Conservation (phyloP, 1,284 basidiomycete species). For the Puccinia novopanici region DNA sequence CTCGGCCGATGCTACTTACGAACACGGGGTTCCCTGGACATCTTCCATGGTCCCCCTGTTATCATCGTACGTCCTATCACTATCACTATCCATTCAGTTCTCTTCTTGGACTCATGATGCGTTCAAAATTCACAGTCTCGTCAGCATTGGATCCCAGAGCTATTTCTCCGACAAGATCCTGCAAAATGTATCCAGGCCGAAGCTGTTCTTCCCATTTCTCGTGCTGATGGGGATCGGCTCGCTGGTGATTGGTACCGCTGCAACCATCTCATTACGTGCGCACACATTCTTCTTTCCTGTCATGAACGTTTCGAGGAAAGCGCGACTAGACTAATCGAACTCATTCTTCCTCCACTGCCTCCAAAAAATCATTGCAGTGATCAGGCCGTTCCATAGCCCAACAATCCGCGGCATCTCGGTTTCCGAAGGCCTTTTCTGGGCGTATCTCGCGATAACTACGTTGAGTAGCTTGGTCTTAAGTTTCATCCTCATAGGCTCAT, state of each 20-base stretch:
- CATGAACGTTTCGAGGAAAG: too few relatives aligned
- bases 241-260: conserved; percentile 23
- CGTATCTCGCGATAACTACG: conserved; percentile 33
- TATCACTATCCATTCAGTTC: neutral
- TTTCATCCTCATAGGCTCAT: conserved; percentile 6
- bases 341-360: too few relatives aligned
- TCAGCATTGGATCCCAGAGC: conserved; percentile 37
- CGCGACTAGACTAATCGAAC: neutral
- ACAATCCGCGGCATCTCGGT: neutral
- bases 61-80: conserved; percentile 17
- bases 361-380: neutral
- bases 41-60: conserved; percentile 40
- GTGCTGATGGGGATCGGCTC: conserved; percentile 29
- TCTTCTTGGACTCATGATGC: neutral
- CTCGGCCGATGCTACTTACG: neutral
- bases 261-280: conserved; percentile 39
- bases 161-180: conserved; percentile 46
- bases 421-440: conserved; percentile 45
- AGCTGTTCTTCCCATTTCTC: conserved; percentile 29
- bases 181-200: conserved; percentile 21
- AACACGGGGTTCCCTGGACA: conserved; percentile 38
- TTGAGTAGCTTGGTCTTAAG: conserved; percentile 18
- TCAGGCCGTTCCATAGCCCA: conserved; percentile 18
- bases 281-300: neutral
- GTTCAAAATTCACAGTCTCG: conserved; percentile 15